Evolutionary conservation across 2,329 filamentous ascomycete species (phyloP), one percentile per base, ranked within the genome.

Genomic region (Zasmidium cellare): DNA sequence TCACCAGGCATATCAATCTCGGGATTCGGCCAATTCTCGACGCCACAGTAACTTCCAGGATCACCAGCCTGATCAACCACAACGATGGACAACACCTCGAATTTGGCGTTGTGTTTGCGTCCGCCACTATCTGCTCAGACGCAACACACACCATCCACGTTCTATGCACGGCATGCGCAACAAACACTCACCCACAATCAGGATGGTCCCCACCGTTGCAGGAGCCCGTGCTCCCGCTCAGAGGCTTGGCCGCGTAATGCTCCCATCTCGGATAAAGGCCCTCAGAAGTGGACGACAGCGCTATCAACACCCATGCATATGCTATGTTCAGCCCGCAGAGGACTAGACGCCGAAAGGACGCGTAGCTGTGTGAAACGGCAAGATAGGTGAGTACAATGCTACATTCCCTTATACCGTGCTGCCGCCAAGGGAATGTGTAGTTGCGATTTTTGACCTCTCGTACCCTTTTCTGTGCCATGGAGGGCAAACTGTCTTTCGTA

Each of bases 321-420:
- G n/a, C n/a, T n/a, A n/a, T n/a, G n/a, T n/a, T n/a, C n/a, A n/a
- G n/a, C n/a, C 16, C 16, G n/a, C 28, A 16, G 9, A 45, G 50
- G 35, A 44, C 31, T 45, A 44, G 22, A 44, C 46, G 41, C 18
- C 18, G 19, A 18, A 20, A 14, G 41, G 51, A 45, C 41, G 51
- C 41, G 41, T 47, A 53, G 51, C 38, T 41, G 35, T 41, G 35
- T 18, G n/a, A n/a, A 18, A 41, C 35, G 35, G n/a, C n/a, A n/a
- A n/a, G n/a, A n/a, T 41, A 41, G 35, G 35, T 53, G 11, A 46
- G 22, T 46, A 12, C n/a, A 31, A 53, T 46, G 38, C n/a, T 46
- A 41, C 35, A 28, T 28, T 28, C 25, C 45, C 51, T 46, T 53
- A 53, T 53, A 53, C 44, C n/a, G 3, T 18, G 22, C 24, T 23